Percentiles rank a stretch among this genome's conserved stretches.
These are phyloP conservation scores for Globisporangium irregulare DNA, from an alignment of 352 stramenopile species.

Conservation along the genomic window DNA sequence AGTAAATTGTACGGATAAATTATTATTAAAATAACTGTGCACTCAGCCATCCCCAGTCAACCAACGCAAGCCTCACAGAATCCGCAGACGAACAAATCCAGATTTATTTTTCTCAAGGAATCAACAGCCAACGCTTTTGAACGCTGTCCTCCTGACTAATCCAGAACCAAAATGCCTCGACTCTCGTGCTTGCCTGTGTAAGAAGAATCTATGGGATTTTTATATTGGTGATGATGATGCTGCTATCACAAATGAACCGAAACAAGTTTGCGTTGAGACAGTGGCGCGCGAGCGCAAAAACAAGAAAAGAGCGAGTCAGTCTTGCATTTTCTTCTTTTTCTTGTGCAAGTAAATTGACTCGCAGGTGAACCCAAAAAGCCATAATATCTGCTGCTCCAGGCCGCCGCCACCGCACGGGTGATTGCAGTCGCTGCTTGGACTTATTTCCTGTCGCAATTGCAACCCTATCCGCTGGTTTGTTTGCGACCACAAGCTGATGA, in stretches of 20 bases:
- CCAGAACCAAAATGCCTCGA: not conserved
- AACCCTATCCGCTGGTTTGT: slow-evolving; percentile 2
- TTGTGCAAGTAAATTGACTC: not conserved
- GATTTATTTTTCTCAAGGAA: not conserved
- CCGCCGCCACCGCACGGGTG: not conserved
- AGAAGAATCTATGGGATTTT: not conserved
- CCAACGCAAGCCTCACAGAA: not conserved
- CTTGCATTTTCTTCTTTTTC: too few species aligned
- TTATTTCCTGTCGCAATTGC: not conserved
- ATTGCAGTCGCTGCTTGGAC: not conserved
- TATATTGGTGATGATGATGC: not conserved
- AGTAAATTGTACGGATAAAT: too few species aligned
- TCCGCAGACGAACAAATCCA: not conserved
- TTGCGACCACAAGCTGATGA: not conserved
- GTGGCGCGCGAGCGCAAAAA: too few species aligned
- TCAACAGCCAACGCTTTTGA: not conserved
- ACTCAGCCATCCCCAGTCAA: not conserved
- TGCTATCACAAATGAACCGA: not conserved
- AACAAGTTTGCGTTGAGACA: too few species aligned
- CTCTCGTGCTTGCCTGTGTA: too few species aligned
- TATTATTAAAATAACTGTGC: too few species aligned
- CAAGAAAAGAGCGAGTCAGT: too few species aligned
- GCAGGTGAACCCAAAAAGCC: not conserved
- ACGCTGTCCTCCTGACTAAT: not conserved
- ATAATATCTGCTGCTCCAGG: too few species aligned